Evolutionary conservation across 2,329 filamentous ascomycete genomes (phyloP).

Genomic region (Colletotrichum tanaceti): DNA sequence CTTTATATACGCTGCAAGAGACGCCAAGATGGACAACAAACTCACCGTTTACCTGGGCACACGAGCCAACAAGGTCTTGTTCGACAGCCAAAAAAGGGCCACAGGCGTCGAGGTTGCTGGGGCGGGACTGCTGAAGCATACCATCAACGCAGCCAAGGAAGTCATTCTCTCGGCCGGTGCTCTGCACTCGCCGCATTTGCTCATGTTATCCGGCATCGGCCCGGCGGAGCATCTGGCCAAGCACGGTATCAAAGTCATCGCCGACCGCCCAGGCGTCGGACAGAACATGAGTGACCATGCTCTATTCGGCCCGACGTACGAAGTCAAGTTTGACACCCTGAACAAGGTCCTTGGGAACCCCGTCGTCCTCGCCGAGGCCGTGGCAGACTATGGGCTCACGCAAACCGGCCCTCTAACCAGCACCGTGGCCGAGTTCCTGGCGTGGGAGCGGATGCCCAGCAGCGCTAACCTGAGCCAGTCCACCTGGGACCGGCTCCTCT

Average conservation of each 20-base stretch:
- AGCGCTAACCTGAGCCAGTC: slow-evolving; percentile 37
- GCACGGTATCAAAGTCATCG: slow-evolving; percentile 56
- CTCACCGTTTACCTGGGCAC: slow-evolving; percentile 56
- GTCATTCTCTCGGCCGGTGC: slow-evolving; percentile 28
- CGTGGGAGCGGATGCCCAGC: slow-evolving; percentile 48
- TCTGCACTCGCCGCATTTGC: slow-evolving; percentile 32
- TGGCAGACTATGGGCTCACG: neutral
- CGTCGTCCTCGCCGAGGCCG: neutral
- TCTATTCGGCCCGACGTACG: slow-evolving; percentile 27
- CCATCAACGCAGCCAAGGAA: slow-evolving; percentile 32
- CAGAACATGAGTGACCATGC: slow-evolving; percentile 81
- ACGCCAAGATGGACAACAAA: slow-evolving; percentile 44
- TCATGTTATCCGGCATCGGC: slow-evolving; percentile 52
- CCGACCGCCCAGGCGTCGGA: slow-evolving; percentile 77
- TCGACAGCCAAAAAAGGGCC: slow-evolving; percentile 53
- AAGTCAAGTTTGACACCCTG: slow-evolving; percentile 41
- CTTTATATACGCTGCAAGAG: slow-evolving; percentile 49
- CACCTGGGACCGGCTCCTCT: slow-evolving; percentile 9
- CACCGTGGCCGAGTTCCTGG: slow-evolving; percentile 40
- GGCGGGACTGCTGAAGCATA: slow-evolving; percentile 31
- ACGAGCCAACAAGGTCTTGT: slow-evolving; percentile 58
- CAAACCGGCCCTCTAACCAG: slow-evolving; percentile 23
- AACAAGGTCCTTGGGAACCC: slow-evolving; percentile 22
- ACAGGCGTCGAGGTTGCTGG: slow-evolving; percentile 52
- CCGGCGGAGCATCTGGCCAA: slow-evolving; percentile 53